Evolutionary conservation across 192 early-diverging fungal species (phyloP).

Genomic region (Anaeromyces robustus): DNA sequence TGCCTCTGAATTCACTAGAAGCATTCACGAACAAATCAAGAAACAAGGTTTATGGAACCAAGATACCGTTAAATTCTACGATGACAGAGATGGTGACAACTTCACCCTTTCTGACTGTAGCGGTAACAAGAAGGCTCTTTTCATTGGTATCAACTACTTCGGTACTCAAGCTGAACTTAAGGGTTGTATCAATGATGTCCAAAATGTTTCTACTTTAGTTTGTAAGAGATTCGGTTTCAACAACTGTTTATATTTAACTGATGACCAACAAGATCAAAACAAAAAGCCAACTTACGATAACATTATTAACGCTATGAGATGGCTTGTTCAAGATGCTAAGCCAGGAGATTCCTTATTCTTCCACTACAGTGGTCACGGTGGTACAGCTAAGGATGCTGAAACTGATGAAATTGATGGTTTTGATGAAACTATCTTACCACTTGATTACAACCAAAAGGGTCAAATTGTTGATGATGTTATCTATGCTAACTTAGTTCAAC

Average conservation of each 20-base stretch:
- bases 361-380: conserved; percentile 35
- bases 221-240: neutral
- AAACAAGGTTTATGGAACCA: neutral
- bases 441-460: conserved; percentile 10
- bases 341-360: conserved; percentile 17
- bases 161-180: conserved; percentile 25
- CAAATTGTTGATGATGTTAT: conserved; percentile 23
- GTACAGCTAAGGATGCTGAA: conserved; percentile 16
- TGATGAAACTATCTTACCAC: conserved; percentile 20
- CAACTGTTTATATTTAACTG: neutral
- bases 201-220: conserved; percentile 5
- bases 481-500: conserved; percentile 14
- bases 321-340: conserved; percentile 45
- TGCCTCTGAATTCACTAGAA: neutral
- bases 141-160: conserved; percentile 43
- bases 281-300: conserved; percentile 25
- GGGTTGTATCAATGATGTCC: conserved; percentile 30
- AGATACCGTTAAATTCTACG: neutral
- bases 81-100: neutral
- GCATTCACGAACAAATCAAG: neutral
- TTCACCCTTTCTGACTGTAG: neutral
- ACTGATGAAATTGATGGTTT: conserved; percentile 16
- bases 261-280: neutral
- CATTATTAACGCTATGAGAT: conserved; percentile 44
- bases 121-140: conserved; percentile 22